Evolutionary conservation across 768 basidiomycete species (phyloP), one percentile per base, ranked within the genome.

Genomic region (Kwoniella bestiolae): DNA sequence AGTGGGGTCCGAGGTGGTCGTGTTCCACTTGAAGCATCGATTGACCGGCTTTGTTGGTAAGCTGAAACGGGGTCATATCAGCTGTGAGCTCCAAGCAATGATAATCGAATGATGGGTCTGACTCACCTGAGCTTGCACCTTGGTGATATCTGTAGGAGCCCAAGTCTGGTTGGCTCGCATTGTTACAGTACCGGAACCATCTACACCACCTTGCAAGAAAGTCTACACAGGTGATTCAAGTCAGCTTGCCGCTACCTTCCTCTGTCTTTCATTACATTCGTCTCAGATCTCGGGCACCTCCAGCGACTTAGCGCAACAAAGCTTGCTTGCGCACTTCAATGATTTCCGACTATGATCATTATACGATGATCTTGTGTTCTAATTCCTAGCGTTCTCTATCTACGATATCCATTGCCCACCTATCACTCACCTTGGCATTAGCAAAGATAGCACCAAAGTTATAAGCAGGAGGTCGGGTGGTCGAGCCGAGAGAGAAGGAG

Each of bases 21-120:
- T 99, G 95, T 82, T 99, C 96, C 46, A 94, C 70, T 74, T 94
- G 91, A 62, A 96, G 81, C 90, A 96, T 92, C 70, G 89, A 95
- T 79, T 93, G 92, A 18, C 90, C 90, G 16, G 83, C 81, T 87
- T 74, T 72, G 85, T 77, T 86, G 83, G 91, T 89, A 69, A 96
- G 84, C 92, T 95, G 28, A 5, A 28, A 51, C 4, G 7, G 28
- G 34, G 32, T 34, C 3, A 23, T 29, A n/a, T 49, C 26, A 28
- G 26, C 12, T n/a, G n/a, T n/a, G n/a, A n/a, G n/a, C n/a, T n/a
- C n/a, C n/a, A n/a, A n/a, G n/a, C n/a, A n/a, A 35, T 46, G 6
- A 46, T 3, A 18, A 46, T 32, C 16, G 52, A 34, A 47, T 8
- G 21, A 60, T 25, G 7, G 23, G 41, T 16, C 14, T 8, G 3